Percentiles rank a stretch among this genome's conserved stretches.
Conservation (phyloP, 768 basidiomycete species). For the Boletus speciosus region DNA sequence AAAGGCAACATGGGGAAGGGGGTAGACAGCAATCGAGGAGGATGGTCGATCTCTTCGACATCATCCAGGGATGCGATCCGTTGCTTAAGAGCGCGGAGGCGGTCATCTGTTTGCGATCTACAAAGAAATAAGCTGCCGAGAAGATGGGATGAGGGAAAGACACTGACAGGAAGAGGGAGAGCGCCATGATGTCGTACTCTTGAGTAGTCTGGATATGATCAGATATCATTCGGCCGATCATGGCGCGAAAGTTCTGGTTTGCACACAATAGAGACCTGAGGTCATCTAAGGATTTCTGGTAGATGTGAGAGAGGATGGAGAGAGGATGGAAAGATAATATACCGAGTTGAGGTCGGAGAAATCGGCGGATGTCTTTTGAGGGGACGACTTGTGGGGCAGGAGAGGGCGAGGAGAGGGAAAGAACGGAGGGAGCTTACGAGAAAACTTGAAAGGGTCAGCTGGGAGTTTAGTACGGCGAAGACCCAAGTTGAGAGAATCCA, state of each 20-base stretch:
- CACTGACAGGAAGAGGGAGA: constrained; percentile 42
- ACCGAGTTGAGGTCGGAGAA: constrained; percentile 22
- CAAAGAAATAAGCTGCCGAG: background rate
- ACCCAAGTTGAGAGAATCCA: constrained; percentile 24
- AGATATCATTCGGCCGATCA: constrained; percentile 24
- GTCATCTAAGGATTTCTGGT: constrained; percentile 28
- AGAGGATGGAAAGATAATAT: background rate
- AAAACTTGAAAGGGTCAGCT: constrained; percentile 21
- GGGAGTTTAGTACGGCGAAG: background rate
- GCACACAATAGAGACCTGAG: constrained; percentile 24
- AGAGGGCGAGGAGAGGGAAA: background rate
- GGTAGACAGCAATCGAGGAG: background rate
- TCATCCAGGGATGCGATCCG: constrained; percentile 25
- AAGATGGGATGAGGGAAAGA: background rate
- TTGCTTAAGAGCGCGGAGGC: constrained; percentile 38
- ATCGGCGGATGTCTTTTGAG: constrained; percentile 5
- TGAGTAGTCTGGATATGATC: constrained; percentile 21
- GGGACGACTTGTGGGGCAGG: constrained; percentile 1
- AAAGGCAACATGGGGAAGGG: constrained; percentile 3
- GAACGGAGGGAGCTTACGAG: constrained; percentile 1
- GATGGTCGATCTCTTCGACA: background rate
- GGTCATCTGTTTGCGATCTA: constrained; percentile 36
- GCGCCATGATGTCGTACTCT: constrained; percentile 36
- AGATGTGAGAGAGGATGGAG: background rate
- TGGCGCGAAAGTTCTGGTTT: constrained; percentile 14